Evolutionary conservation across 1,284 basidiomycete genomes (phyloP), one percentile per base, ranked within the genome.

Genomic region (Apiotrichum veenhuisii): DNA sequence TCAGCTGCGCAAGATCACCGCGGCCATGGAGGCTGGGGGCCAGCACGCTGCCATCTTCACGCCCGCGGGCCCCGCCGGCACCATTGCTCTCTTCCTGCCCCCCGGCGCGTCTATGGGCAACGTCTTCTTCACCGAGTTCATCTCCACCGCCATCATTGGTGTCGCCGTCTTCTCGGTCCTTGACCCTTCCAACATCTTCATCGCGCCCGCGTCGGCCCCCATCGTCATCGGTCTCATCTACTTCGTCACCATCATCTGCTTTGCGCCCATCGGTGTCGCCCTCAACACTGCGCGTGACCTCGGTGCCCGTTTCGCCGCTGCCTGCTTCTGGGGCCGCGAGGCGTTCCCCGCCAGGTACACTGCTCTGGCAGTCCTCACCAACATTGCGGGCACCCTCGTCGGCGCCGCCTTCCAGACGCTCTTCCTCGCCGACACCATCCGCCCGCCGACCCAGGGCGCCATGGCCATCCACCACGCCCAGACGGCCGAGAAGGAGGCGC

Each of bases 281-380:
- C 50, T 57, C 46, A 61, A 61, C 55, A 54, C 55, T 2, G 55
- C 59, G 7, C 55, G 59, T n/a, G 59, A 61, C 55, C 50, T 61
- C n/a, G 59, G 59, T 12, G 45, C 43, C 15, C 59, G 59, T 23
- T 22, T 61, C 7, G 59, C 59, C 17, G 43, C 40, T n/a, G 59
- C 50, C 5, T 40, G 38, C 33, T 34, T 57, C 50, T 61, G 53
- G 49, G 55, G 55, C 25, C 26, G 22, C 9, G 23, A 34, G 25
- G 48, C 30, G 1, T 61, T 61, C 55, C 59, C 59, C 4, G 23
- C 45, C 1, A 22, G 33, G 20, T 52, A 55, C 50, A 50, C 59
- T 23, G 59, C 59, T 1, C 30, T 57, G 11, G 23, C 55, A 0
- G 27, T 23, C 11, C 36, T 61, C 7, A 55, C 59, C 41, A 61